Evolutionary conservation across 495 filamentous ascomycete species (phyloP), one percentile per base, ranked within the genome.

Genomic region (Gamarada debralockiae): DNA sequence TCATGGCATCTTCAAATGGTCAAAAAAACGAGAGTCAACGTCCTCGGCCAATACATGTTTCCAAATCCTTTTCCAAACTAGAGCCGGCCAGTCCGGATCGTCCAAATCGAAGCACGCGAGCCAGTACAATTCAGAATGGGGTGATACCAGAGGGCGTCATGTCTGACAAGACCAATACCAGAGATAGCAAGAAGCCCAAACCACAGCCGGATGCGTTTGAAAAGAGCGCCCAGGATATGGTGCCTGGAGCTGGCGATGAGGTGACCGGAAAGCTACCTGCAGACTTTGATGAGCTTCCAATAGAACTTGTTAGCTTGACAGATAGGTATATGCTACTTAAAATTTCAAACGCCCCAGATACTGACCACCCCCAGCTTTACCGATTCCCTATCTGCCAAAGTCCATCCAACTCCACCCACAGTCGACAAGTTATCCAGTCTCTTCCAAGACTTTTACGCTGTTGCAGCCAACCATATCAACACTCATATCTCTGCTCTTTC

Each of bases 391-490:
- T 86, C 82, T 46, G 91, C 89, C 52, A 95, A 88, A 73, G 83
- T 95, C 21, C 87, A 95, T 67, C 81, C 87, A 14, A 83, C 82
- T 12, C 93, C 95, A 9, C 83, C 92, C 1, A 85, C 85, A 37
- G 86, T 92, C 59, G 88, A 95, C 18, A 87, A 81, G 57, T 82
- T 97, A 20, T 86, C 92, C 4, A 74, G 74, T n/a, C 71, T 95
- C 18, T 97, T 96, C 65, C 95, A 99, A 69, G 89, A 95, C 31
- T 99, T 97, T 63, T 99, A 99, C 66, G 72, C 75, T 27, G 83
- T 83, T 39, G 89, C 95, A 13, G 84, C 90, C 33, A 77, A 84
- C 7, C 87, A 93, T 64, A 92, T 97, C 37, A 76, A 80, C 15
- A 96, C 90, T 0, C 92, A 99, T 67, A 89, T 97, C 46, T 86